Conservation (phyloP, 306 rosid species). For the Alnus rubra region DNA sequence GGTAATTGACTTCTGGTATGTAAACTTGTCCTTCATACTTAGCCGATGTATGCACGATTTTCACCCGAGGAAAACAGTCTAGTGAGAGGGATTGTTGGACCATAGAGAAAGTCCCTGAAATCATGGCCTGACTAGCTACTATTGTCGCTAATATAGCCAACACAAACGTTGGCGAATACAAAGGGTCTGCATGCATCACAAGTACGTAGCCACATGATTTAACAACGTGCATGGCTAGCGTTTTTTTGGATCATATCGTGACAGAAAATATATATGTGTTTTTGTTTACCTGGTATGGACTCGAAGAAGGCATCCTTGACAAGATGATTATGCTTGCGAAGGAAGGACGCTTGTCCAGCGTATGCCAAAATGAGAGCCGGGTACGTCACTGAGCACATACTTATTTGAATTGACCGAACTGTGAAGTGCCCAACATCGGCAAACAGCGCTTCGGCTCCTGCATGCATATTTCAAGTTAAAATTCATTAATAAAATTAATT, state of each 20-base stretch:
- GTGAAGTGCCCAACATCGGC: slow-evolving; percentile 93
- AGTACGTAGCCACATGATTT: not conserved
- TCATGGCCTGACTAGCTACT: slow-evolving; percentile 87
- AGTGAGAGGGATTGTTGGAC: slow-evolving; percentile 74
- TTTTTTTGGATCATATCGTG: too few species aligned
- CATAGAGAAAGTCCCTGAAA: slow-evolving; percentile 76
- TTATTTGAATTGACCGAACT: slow-evolving; percentile 65
- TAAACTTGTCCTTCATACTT: slow-evolving; percentile 79
- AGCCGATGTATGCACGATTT: slow-evolving; percentile 71
- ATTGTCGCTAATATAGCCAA: slow-evolving; percentile 67
- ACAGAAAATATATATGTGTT: too few species aligned
- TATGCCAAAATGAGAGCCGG: slow-evolving; percentile 73
- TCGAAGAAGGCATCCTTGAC: slow-evolving; percentile 55
- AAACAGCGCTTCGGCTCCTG: slow-evolving; percentile 83
- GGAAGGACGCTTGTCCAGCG: slow-evolving; percentile 76
- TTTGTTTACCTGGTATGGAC: slow-evolving; percentile 59
- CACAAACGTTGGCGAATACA: slow-evolving; percentile 76
- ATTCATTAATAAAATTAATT: too few species aligned
- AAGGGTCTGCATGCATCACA: slow-evolving; percentile 36
- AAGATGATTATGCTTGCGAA: slow-evolving; percentile 45
- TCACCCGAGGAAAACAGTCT: slow-evolving; percentile 83
- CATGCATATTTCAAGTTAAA: not conserved
- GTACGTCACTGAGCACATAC: slow-evolving; percentile 73
- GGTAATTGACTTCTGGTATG: slow-evolving; percentile 69
- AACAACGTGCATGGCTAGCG: too few species aligned